Percentiles rank a stretch among this genome's conserved stretches.
Conservation (phyloP, 176 grass and related monocot species). For the Eremochloa ophiuroides region DNA sequence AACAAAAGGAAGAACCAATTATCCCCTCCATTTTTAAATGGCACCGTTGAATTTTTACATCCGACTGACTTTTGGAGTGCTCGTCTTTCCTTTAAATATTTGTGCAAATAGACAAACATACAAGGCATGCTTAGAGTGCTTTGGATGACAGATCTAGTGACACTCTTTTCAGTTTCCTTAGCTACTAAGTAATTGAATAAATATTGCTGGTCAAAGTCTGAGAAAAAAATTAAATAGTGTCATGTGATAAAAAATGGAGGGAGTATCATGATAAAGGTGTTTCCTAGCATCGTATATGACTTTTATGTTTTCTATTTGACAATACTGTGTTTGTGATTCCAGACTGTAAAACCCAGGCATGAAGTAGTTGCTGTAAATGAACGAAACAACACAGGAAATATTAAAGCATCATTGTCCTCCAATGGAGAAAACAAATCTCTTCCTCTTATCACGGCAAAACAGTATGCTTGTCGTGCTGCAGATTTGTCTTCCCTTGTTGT, state of each 20-base stretch:
- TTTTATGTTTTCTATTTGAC: not conserved
- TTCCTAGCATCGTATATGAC: not conserved
- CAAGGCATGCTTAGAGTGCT: not conserved
- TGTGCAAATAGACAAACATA: not conserved
- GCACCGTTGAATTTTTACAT: not conserved
- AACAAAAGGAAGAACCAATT: conserved; percentile 4
- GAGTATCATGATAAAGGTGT: not conserved
- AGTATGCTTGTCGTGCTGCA: conserved; percentile 65
- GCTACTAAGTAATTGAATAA: not conserved
- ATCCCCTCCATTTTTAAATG: not conserved
- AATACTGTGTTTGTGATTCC: conserved; percentile 8
- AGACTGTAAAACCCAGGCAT: conserved; percentile 16
- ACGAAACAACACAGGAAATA: conserved; percentile 32
- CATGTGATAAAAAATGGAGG: not conserved
- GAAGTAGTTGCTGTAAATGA: conserved; percentile 10
- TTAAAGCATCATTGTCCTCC: conserved; percentile 14
- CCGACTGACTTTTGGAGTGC: not conserved
- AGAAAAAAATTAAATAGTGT: not conserved
- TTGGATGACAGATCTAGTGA: not conserved
- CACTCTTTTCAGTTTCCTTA: not conserved
- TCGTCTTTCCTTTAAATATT: not conserved
- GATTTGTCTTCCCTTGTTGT: conserved; percentile 61
- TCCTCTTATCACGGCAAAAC: conserved; percentile 58
- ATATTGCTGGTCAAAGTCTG: not conserved
- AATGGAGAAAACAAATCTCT: conserved; percentile 32